A percentile compares a stretch with the other conserved stretches of the same genome.
These are phyloP conservation scores for Saposhnikovia divaricata DNA, from an alignment of 129 eudicot genomes.

Conservation along the genomic window DNA sequence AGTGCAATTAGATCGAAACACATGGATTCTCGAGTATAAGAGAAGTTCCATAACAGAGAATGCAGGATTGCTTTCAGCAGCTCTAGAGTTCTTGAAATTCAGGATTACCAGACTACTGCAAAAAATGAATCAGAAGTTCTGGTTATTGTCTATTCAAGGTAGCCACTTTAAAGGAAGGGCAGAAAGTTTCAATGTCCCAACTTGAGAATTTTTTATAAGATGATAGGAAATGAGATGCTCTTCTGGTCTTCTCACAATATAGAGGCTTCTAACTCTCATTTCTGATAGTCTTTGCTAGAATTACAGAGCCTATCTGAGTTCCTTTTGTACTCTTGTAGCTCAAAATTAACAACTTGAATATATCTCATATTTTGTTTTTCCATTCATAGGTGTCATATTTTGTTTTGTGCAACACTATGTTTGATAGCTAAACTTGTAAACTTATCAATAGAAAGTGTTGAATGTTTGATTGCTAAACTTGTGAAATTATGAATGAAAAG, in stretches of 20 bases:
- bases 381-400: background rate
- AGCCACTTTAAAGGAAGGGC: slow-evolving; percentile 8
- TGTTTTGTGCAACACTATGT: too few relatives aligned
- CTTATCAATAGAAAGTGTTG: background rate
- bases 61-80: slow-evolving; percentile 29
- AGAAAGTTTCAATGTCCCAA: slow-evolving; percentile 31
- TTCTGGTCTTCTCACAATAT: background rate
- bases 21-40: slow-evolving; percentile 91
- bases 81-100: slow-evolving; percentile 38
- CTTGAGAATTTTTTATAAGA: slow-evolving; percentile 22
- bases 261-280: slow-evolving; percentile 7
- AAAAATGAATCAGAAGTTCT: slow-evolving; percentile 39
- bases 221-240: background rate
- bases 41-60: slow-evolving; percentile 38
- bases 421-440: background rate
- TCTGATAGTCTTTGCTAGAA: background rate
- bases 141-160: slow-evolving; percentile 21
- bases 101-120: slow-evolving; percentile 30
- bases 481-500: background rate
- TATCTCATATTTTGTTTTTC: slow-evolving; percentile 1
- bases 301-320: background rate
- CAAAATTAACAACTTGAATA: background rate
- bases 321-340: slow-evolving; percentile 4
- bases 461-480: background rate
- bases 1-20: slow-evolving; percentile 58